Evolutionary conservation across 495 filamentous ascomycete species (phyloP).

Genomic region (Tetracladium marchalianum): DNA sequence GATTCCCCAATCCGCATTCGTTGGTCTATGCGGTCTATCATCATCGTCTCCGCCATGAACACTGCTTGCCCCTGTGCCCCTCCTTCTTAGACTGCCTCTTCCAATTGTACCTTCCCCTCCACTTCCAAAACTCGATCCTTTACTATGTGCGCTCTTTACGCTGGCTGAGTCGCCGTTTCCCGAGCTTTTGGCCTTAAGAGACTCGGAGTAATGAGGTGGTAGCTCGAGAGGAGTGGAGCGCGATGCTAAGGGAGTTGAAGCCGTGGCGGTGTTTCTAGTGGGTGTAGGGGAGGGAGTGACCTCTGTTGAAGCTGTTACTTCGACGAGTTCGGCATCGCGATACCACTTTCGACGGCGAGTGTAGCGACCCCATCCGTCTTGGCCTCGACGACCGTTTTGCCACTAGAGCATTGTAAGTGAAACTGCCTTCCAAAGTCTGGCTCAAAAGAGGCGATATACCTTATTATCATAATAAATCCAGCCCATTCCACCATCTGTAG

Average conservation of each 20-base stretch:
- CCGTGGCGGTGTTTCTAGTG: conserved; percentile 5
- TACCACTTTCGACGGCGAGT: conserved; percentile 93
- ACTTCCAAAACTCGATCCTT: conserved; percentile 2
- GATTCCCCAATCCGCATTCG: conserved; percentile 46
- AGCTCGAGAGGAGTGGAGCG: conserved; percentile 2
- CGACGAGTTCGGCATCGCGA: conserved; percentile 89
- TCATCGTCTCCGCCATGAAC: conserved; percentile 29
- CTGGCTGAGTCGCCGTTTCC: neutral
- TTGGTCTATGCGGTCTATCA: conserved; percentile 24
- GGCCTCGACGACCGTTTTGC: conserved; percentile 80
- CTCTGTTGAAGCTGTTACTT: conserved; percentile 41
- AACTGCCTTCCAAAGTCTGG: neutral
- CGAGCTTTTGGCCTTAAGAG: neutral
- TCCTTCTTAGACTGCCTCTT: conserved; percentile 14
- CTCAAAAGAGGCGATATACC: conserved; percentile 36
- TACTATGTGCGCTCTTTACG: conserved; percentile 1
- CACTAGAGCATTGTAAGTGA: conserved; percentile 45
- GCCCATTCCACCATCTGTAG: conserved; percentile 54
- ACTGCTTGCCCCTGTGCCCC: conserved; percentile 13
- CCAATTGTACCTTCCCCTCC: neutral
- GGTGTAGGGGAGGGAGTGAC: conserved; percentile 30
- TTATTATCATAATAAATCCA: conserved; percentile 99
- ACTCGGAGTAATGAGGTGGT: conserved; percentile 15
- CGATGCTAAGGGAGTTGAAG: conserved; percentile 2
- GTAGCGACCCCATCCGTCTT: conserved; percentile 92